Conservation (phyloP, 352 stramenopile species). For the Globisporangium iwayamae region DNA sequence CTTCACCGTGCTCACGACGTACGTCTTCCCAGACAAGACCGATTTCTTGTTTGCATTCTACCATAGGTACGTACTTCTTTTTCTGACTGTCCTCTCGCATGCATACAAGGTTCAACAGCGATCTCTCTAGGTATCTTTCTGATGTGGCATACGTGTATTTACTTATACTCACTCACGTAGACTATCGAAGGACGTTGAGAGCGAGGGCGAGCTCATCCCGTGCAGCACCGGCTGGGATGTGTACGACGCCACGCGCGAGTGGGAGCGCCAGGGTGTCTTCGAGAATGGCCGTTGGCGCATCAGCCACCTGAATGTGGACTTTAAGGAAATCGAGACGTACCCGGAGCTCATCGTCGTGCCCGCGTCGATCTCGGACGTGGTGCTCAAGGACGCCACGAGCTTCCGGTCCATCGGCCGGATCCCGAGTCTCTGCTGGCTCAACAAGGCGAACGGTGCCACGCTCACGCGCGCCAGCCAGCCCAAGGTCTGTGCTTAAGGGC, state of each 20-base stretch:
- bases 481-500: conserved; percentile 30
- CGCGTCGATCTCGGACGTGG: conserved; percentile 79
- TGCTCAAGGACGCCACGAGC: conserved; percentile 68
- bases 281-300: conserved; percentile 67
- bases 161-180: conserved; percentile 14
- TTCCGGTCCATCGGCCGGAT: conserved; percentile 78
- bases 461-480: conserved; percentile 79
- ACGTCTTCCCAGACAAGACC: conserved; percentile 81
- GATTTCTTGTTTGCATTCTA: conserved; percentile 87
- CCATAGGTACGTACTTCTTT: conserved; percentile 35
- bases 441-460: conserved; percentile 58
- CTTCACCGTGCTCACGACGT: conserved; percentile 71
- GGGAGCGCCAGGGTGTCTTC: conserved; percentile 68
- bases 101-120: no score
- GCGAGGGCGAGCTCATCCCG: conserved; percentile 52
- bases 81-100: neutral
- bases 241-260: conserved; percentile 62
- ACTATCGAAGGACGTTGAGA: conserved; percentile 38
- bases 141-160: no score
- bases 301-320: conserved; percentile 62
- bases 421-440: conserved; percentile 69
- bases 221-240: conserved; percentile 63
- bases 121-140: no score
- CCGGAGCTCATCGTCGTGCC: conserved; percentile 93
- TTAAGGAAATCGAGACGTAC: conserved; percentile 90